These are phyloP conservation scores for Fusarium praegraminearum DNA, from an alignment of 2,329 filamentous ascomycete species.

Conservation along the genomic window DNA sequence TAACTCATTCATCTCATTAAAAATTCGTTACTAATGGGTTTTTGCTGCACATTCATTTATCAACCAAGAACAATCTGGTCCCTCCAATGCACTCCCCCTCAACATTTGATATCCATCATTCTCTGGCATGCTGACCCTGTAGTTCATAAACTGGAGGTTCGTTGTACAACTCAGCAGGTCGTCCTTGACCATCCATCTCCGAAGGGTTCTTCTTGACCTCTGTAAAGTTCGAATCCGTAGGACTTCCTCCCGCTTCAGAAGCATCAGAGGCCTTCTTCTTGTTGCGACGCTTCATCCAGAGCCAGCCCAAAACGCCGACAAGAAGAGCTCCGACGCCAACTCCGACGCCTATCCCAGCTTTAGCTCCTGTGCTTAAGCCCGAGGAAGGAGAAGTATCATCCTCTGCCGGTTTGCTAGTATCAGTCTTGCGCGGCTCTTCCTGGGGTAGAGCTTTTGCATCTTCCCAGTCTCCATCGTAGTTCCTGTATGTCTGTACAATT, in stretches of 20 bases:
- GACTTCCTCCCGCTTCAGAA: neutral
- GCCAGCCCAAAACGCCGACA: neutral
- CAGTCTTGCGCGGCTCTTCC: neutral
- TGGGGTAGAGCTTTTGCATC: neutral
- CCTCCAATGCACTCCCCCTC: neutral
- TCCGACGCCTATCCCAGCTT: slow-evolving; percentile 5
- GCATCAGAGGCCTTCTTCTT: neutral
- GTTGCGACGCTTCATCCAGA: neutral
- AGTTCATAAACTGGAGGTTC: neutral
- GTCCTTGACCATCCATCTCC: neutral
- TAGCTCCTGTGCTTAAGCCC: neutral
- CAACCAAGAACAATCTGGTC: neutral
- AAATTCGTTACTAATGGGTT: neutral
- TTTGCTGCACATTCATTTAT: neutral
- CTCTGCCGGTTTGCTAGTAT: neutral
- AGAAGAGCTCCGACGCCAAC: neutral
- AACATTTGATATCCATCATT: neutral
- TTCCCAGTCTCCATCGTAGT: neutral
- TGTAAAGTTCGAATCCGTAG: neutral
- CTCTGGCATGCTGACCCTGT: neutral
- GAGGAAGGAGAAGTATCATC: neutral
- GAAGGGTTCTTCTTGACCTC: neutral
- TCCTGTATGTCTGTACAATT: slow-evolving; percentile 6
- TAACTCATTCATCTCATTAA: neutral
- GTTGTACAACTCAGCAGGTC: neutral